Evolutionary conservation across 2,329 filamentous ascomycete species (phyloP).

Genomic region (Fonsecaea multimorphosa): DNA sequence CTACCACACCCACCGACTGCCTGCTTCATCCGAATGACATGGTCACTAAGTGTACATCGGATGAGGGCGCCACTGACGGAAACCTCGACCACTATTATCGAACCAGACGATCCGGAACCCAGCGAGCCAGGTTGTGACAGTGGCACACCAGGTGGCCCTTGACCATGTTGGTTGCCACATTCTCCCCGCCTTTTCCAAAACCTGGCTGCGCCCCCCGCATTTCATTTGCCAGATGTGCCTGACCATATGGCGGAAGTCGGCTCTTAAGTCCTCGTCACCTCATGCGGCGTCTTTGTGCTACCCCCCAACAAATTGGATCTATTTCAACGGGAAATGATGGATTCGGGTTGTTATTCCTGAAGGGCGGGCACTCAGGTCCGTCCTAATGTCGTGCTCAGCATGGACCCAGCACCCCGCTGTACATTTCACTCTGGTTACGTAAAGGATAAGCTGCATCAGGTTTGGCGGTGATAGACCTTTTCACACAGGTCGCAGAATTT

Average conservation of each 20-base stretch:
- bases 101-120: not conserved
- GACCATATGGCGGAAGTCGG: conserved; percentile 22
- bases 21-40: conserved; percentile 6
- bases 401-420: conserved; percentile 41
- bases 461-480: conserved; percentile 33
- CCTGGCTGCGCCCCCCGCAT: conserved; percentile 24
- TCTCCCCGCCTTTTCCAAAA: conserved; percentile 28
- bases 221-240: conserved; percentile 24
- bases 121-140: not conserved
- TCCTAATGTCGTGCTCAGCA: conserved; percentile 29
- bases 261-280: conserved; percentile 17
- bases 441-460: conserved; percentile 45
- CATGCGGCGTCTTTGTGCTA: conserved; percentile 16
- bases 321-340: conserved; percentile 19
- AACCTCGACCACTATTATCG: not conserved
- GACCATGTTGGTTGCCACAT: conserved; percentile 6
- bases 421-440: conserved; percentile 48
- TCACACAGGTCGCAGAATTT: conserved; percentile 34
- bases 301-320: conserved; percentile 20
- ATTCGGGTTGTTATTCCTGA: conserved; percentile 20
- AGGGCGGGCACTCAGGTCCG: conserved; percentile 7
- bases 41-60: not conserved
- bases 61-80: conserved; percentile 21
- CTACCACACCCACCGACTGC: conserved; percentile 4
- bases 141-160: not conserved